phyloP scores from a whole-genome alignment of 208 protist genomes.

The Trypanosoma mega region DNA sequence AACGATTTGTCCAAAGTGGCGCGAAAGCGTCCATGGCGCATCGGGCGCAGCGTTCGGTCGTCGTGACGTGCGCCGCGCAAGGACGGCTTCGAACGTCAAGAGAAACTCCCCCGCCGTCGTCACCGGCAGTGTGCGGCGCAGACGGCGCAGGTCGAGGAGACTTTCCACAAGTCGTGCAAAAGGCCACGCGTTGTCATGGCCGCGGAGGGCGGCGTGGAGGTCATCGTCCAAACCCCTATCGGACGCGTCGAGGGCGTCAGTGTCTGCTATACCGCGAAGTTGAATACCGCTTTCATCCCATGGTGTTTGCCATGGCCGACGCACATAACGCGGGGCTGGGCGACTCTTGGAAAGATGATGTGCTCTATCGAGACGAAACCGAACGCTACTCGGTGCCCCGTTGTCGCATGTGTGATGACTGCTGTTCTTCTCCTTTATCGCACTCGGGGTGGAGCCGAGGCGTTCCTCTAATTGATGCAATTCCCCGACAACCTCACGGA shows the following conservation, averaged over 20 bases:
- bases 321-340: slow-evolving; percentile 27
- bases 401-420: no score
- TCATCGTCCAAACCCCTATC: slow-evolving; percentile 67
- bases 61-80: slow-evolving; percentile 40
- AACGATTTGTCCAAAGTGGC: slow-evolving; percentile 65
- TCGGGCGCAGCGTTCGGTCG: slow-evolving; percentile 27
- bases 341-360: slow-evolving; percentile 25
- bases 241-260: slow-evolving; percentile 30
- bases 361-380: no score
- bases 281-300: slow-evolving; percentile 34
- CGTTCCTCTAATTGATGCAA: slow-evolving; percentile 51
- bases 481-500: slow-evolving; percentile 64
- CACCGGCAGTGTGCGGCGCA: slow-evolving; percentile 46
- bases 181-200: slow-evolving; percentile 57
- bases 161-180: slow-evolving; percentile 59
- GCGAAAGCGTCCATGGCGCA: slow-evolving; percentile 83
- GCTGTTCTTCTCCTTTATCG: no score
- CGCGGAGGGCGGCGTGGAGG: slow-evolving; percentile 37
- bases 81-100: slow-evolving; percentile 45
- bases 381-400: no score
- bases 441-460: no score
- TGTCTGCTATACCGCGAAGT: slow-evolving; percentile 42
- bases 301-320: slow-evolving; percentile 37
- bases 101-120: slow-evolving; percentile 57
- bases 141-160: slow-evolving; percentile 71